Percentiles rank a stretch among this genome's conserved stretches.
phyloP scores from a whole-genome alignment of 2,329 filamentous ascomycete genomes.

The Sporothrix globosa region DNA sequence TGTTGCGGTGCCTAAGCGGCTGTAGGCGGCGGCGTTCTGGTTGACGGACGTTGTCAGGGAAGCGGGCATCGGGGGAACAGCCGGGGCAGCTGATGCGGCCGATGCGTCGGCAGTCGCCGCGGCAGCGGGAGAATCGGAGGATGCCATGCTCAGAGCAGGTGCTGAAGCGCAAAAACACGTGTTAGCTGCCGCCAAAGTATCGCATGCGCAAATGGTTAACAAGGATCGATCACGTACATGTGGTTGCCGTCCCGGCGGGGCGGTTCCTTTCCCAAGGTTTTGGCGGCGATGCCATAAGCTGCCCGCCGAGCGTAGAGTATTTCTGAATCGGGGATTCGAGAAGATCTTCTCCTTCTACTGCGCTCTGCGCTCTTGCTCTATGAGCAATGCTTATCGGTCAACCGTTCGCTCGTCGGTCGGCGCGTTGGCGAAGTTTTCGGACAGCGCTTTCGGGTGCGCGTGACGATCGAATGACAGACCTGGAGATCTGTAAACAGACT shows the following conservation, averaged over 20 bases:
- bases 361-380: neutral
- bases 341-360: neutral
- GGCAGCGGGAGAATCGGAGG: conserved; percentile 50
- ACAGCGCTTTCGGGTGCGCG: neutral
- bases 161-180: conserved; percentile 36
- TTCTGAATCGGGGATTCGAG: neutral
- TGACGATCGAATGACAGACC: neutral
- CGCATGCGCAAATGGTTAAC: neutral
- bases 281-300: conserved; percentile 76
- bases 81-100: conserved; percentile 59
- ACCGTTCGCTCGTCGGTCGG: neutral
- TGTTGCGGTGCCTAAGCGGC: conserved; percentile 48
- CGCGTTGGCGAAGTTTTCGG: neutral
- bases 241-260: conserved; percentile 49
- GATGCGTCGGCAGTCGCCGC: conserved; percentile 50
- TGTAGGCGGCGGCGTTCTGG: conserved; percentile 84
- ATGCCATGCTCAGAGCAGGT: conserved; percentile 45
- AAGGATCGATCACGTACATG: conserved; percentile 12
- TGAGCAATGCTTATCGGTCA: neutral
- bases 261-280: conserved; percentile 95
- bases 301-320: conserved; percentile 31
- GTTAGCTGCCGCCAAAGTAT: neutral
- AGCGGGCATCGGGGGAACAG: conserved; percentile 78
- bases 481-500: neutral
- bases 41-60: conserved; percentile 79